phyloP scores from a whole-genome alignment of 2,329 filamentous ascomycete genomes.

The Hypoxylon sp. region DNA sequence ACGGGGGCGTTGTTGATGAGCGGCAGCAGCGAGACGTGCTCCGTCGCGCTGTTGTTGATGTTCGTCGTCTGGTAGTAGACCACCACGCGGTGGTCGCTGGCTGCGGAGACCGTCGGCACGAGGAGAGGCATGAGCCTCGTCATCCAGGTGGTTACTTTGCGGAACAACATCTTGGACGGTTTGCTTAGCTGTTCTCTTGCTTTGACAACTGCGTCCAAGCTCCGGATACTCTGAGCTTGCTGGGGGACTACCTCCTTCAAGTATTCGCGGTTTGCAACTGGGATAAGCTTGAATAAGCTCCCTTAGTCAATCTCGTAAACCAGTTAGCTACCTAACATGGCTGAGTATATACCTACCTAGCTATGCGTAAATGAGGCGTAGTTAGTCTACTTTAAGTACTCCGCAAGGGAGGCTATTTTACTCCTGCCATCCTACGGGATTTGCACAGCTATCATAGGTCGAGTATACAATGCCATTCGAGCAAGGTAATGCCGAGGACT shows the following conservation, averaged over 20 bases:
- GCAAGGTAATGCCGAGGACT: slow-evolving; percentile 21
- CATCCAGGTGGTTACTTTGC: slow-evolving; percentile 41
- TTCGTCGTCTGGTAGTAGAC: slow-evolving; percentile 67
- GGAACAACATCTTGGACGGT: slow-evolving; percentile 44
- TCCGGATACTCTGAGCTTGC: not conserved
- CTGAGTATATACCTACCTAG: not conserved
- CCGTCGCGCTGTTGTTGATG: slow-evolving; percentile 57
- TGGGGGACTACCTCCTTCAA: slow-evolving; percentile 20
- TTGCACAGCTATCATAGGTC: slow-evolving; percentile 11
- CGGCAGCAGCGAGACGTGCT: slow-evolving; percentile 66
- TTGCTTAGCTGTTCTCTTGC: not conserved
- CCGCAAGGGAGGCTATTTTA: slow-evolving; percentile 11
- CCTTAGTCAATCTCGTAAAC: slow-evolving; percentile 11
- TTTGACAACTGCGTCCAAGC: too few relatives aligned
- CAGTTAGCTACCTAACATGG: slow-evolving; percentile 3
- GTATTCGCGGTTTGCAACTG: slow-evolving; percentile 1
- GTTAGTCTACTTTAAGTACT: slow-evolving; percentile 26
- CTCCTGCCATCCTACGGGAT: slow-evolving; percentile 22
- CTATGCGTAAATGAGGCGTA: slow-evolving; percentile 26
- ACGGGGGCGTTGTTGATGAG: slow-evolving; percentile 61
- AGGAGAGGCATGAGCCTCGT: slow-evolving; percentile 45
- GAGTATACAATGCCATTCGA: slow-evolving; percentile 6
- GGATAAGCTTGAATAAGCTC: slow-evolving; percentile 18
- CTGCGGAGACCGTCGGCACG: slow-evolving; percentile 38
- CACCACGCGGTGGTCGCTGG: slow-evolving; percentile 58